Base-by-base conservation (phyloP, 2,329 filamentous ascomycete species). In the Parastagonospora avenae region DNA sequence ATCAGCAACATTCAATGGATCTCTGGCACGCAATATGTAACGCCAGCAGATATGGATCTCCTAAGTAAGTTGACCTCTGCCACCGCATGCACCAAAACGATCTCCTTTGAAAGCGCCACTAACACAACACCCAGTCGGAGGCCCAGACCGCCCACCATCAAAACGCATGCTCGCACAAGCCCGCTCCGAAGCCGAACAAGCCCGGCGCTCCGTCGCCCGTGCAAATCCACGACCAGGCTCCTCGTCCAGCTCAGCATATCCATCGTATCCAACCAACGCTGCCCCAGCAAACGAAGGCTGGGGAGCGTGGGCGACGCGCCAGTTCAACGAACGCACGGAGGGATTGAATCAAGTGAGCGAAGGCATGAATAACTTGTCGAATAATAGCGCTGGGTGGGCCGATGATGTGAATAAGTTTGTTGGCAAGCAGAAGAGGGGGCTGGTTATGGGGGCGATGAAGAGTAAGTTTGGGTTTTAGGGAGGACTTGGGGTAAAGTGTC, bases 1-100 rank as follows among this genome's bases (percentile, higher is more conserved):
- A 99, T 99, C 53, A 95, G 90, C 15, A 96, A 95, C 65, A 76
- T 99, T 32, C 92, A 97, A 75, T 99, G 94, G 94, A 91, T 99
- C 45, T 89, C 92, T 0, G 94, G 94, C 4, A 97, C 93, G 1
- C 93, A 97, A 73, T 89, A 95, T 63, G 83, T 99, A 39, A 91
- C 91, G 1, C 88, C 91, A 0, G 81, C 87, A 2, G 94, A 99
- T 65, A 85, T 99, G 66, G 94, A 97, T 67, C 76, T 96, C 2
- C 79, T 99, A 1, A 94, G 79, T 80, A 72, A 62, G 75, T 67
- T 28, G 24, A 19, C 11, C 27, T 8, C 38, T 6, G 24, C 39
- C 24, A 12, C 14, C 8, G n/a, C 28, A 14, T 7, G 5, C 7
- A 14, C 15, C 16, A 29, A 28, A 24, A 41, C 19, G 14, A 12